Percentiles rank a stretch among this genome's conserved stretches.
Evolutionary conservation across 225 moss, liverwort and hornwort genomes (phyloP).

Genomic region (Ulota crispa): DNA sequence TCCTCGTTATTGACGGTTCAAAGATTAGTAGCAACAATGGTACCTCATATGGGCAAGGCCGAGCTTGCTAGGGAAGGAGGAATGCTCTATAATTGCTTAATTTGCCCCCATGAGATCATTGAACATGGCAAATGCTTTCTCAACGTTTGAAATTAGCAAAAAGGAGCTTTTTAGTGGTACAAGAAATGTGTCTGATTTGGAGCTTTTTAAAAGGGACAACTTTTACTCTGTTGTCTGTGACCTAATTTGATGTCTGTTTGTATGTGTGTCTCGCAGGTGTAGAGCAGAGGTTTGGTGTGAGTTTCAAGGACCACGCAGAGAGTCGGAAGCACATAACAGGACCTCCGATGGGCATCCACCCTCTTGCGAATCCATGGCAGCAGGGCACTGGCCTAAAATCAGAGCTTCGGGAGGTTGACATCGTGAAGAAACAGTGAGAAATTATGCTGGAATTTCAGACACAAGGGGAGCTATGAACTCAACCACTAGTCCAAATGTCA

Average conservation of each 20-base stretch:
- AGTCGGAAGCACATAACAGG: slow-evolving; percentile 55
- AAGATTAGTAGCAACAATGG: too few relatives aligned
- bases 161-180: too few relatives aligned
- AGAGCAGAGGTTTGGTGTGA: slow-evolving; percentile 53
- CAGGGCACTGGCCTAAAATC: slow-evolving; percentile 48
- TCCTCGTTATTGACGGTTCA: too few relatives aligned
- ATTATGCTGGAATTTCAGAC: not conserved
- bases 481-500: slow-evolving; percentile 34
- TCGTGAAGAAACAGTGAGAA: slow-evolving; percentile 28
- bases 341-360: slow-evolving; percentile 55
- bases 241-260: not conserved
- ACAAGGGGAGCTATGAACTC: slow-evolving; percentile 31
- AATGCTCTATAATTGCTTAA: too few relatives aligned
- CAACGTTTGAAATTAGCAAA: too few relatives aligned
- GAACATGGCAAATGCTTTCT: too few relatives aligned
- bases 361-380: slow-evolving; percentile 52
- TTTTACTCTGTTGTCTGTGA: not conserved
- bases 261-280: slow-evolving; percentile 35
- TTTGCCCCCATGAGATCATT: too few relatives aligned
- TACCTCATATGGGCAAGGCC: too few relatives aligned
- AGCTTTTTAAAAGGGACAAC: too few relatives aligned
- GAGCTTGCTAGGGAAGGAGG: too few relatives aligned
- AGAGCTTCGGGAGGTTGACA: slow-evolving; percentile 55
- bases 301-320: slow-evolving; percentile 48
- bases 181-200: too few relatives aligned